phyloP scores from a whole-genome alignment of 176 grass and related monocot genomes.

The Carex pumila region DNA sequence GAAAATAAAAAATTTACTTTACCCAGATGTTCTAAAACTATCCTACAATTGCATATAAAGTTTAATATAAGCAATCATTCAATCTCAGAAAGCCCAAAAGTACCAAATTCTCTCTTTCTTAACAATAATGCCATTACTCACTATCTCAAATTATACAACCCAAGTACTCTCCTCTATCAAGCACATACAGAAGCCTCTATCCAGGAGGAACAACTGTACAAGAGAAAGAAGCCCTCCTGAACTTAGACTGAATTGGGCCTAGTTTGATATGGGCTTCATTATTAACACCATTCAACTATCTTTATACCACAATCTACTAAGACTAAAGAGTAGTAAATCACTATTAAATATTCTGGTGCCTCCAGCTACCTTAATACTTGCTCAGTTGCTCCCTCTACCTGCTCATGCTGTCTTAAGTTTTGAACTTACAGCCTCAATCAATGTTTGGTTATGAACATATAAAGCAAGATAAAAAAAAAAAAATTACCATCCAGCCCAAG shows the following conservation, averaged over 20 bases:
- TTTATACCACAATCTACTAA: background rate
- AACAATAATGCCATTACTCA: background rate
- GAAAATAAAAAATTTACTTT: background rate
- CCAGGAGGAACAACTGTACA: background rate
- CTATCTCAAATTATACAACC: background rate
- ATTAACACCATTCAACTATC: background rate
- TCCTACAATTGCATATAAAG: background rate
- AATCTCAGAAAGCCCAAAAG: background rate
- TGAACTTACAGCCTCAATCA: background rate
- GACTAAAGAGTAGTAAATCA: background rate
- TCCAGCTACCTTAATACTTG: too few species aligned
- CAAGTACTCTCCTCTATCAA: background rate
- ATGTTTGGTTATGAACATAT: background rate
- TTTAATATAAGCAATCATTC: background rate
- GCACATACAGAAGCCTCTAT: background rate
- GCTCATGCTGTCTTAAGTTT: background rate
- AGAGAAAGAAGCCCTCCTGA: background rate
- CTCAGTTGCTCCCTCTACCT: background rate
- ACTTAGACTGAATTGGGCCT: background rate
- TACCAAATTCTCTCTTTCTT: background rate
- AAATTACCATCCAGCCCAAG: slow-evolving; percentile 91
- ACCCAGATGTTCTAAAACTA: background rate
- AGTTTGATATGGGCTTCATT: background rate
- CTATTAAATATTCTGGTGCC: background rate
- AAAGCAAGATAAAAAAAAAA: background rate